phyloP scores from a whole-genome alignment of 495 filamentous ascomycete genomes.

The Hyaloscypha variabilis region DNA sequence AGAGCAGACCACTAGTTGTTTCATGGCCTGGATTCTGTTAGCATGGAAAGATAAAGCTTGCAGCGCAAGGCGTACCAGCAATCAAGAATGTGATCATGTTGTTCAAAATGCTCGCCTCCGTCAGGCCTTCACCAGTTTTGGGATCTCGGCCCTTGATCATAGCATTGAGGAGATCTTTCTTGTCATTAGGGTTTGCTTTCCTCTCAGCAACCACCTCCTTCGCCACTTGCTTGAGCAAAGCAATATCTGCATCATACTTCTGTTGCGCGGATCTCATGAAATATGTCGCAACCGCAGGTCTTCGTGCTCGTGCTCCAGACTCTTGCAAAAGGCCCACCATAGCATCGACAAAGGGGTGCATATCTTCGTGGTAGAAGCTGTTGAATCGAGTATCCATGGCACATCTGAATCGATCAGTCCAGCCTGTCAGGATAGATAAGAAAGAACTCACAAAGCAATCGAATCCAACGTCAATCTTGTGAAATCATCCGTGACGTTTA shows the following conservation, averaged over 20 bases:
- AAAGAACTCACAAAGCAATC: slow-evolving; percentile 52
- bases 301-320: slow-evolving; percentile 50
- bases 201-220: slow-evolving; percentile 63
- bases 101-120: slow-evolving; percentile 62
- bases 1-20: slow-evolving; percentile 63
- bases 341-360: slow-evolving; percentile 60
- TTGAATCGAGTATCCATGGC: slow-evolving; percentile 79
- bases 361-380: slow-evolving; percentile 60
- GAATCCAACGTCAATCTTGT: slow-evolving; percentile 75
- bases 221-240: slow-evolving; percentile 54
- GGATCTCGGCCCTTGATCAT: slow-evolving; percentile 70
- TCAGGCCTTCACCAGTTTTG: slow-evolving; percentile 66
- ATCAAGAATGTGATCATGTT: slow-evolving; percentile 78
- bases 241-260: slow-evolving; percentile 62
- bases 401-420: slow-evolving; percentile 38
- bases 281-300: slow-evolving; percentile 53
- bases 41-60: slow-evolving; percentile 11
- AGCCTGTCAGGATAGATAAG: neutral
- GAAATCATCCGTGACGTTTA: slow-evolving; percentile 70
- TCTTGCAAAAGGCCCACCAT: slow-evolving; percentile 61
- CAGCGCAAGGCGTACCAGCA: slow-evolving; percentile 34
- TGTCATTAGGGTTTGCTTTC: slow-evolving; percentile 54
- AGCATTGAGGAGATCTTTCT: slow-evolving; percentile 70
- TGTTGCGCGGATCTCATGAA: slow-evolving; percentile 54
- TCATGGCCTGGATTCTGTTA: slow-evolving; percentile 57